phyloP scores from a whole-genome alignment of 768 basidiomycete species.

The Mycena galericulata region DNA sequence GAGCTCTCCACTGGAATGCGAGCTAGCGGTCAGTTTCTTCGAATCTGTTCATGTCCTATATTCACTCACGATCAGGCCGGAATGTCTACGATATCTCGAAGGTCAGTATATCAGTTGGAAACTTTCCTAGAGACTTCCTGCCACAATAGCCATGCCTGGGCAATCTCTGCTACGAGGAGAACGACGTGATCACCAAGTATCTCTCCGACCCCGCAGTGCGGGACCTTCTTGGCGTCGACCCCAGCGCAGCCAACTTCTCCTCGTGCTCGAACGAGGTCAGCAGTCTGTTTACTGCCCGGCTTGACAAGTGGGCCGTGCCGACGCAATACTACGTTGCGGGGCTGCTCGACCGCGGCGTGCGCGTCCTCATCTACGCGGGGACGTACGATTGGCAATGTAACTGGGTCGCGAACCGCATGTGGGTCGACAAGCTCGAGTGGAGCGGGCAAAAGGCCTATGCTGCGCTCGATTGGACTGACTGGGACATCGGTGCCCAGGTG shows the following conservation, averaged over 20 bases:
- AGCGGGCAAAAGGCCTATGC: constrained; percentile 67
- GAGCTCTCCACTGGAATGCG: constrained; percentile 59
- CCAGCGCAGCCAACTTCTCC: constrained; percentile 63
- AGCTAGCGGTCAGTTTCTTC: constrained; percentile 50
- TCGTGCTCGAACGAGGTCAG: constrained; percentile 67
- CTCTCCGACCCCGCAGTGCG: constrained; percentile 71
- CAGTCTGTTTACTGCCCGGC: constrained; percentile 61
- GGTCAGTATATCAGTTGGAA: constrained; percentile 72
- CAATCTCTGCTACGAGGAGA: constrained; percentile 51
- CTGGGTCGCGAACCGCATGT: constrained; percentile 81
- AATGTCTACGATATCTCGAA: constrained; percentile 81
- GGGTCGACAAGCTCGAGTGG: constrained; percentile 84
- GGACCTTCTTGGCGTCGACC: constrained; percentile 71
- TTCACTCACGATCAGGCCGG: constrained; percentile 43
- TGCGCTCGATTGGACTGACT: constrained; percentile 63
- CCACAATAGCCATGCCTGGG: constrained; percentile 53
- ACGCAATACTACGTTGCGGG: constrained; percentile 74
- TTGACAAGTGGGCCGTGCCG: constrained; percentile 71
- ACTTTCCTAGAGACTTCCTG: constrained; percentile 35
- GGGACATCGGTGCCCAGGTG: constrained; percentile 61
- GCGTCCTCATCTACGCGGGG: constrained; percentile 79
- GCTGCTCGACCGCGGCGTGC: constrained; percentile 82
- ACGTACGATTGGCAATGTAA: constrained; percentile 87
- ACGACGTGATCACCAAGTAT: constrained; percentile 62
- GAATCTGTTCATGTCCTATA: neutral